Evolutionary conservation across 2,329 filamentous ascomycete species (phyloP).

Genomic region (Xylaria hypoxylon): DNA sequence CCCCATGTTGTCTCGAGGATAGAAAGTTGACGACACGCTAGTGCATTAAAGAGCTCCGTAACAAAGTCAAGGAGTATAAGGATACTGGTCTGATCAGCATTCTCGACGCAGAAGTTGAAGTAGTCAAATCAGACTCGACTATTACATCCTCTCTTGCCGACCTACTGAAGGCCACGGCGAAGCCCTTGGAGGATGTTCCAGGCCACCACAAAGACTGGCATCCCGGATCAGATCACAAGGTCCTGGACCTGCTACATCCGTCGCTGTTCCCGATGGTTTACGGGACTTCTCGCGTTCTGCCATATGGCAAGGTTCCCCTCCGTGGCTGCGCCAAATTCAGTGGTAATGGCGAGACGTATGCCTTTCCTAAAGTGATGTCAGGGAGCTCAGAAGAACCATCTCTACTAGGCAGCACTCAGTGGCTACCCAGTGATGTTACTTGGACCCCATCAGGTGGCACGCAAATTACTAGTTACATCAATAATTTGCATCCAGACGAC

Average conservation of each 20-base stretch:
- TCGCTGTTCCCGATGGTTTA: slow-evolving; percentile 72
- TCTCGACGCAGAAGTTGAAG: slow-evolving; percentile 55
- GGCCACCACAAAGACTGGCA: slow-evolving; percentile 69
- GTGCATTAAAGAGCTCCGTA: slow-evolving; percentile 58
- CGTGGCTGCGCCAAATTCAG: slow-evolving; percentile 45
- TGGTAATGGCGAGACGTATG: slow-evolving; percentile 49
- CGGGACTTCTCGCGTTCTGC: slow-evolving; percentile 58
- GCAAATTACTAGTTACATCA: slow-evolving; percentile 63
- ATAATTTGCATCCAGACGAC: slow-evolving; percentile 62
- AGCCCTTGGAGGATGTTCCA: slow-evolving; percentile 62
- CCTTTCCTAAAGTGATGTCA: neutral
- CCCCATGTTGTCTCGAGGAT: neutral
- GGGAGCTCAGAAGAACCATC: neutral
- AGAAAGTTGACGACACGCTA: slow-evolving; percentile 17
- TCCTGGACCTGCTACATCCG: slow-evolving; percentile 73
- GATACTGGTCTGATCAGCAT: slow-evolving; percentile 54
- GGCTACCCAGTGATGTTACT: slow-evolving; percentile 64
- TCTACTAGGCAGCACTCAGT: slow-evolving; percentile 54
- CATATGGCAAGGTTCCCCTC: slow-evolving; percentile 52
- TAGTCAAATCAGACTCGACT: slow-evolving; percentile 65
- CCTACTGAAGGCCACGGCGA: slow-evolving; percentile 55
- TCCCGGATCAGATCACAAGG: slow-evolving; percentile 65
- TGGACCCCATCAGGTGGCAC: slow-evolving; percentile 52
- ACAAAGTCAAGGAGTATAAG: slow-evolving; percentile 58
- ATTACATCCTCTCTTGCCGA: slow-evolving; percentile 55